Conservation (phyloP, 148 eudicot species). For the Amaranthus hypochondriacus region DNA sequence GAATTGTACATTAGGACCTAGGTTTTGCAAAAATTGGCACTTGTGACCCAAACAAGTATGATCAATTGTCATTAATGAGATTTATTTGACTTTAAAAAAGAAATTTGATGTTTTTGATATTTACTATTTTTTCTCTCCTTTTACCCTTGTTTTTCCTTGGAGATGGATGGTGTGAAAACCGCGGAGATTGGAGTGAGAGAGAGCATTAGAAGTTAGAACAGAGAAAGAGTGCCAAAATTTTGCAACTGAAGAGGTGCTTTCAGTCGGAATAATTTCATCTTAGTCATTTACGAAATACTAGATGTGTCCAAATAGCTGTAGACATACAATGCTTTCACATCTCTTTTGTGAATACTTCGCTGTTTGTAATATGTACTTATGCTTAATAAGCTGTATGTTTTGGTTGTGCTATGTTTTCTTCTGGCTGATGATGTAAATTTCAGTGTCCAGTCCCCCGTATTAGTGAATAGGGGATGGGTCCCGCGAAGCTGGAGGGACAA, state of each 20-base stretch:
- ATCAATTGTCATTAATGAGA: too few species aligned
- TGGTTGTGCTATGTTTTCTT: constrained; percentile 8
- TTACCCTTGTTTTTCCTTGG: too few species aligned
- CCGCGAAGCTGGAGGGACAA: constrained; percentile 95
- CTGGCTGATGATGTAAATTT: constrained; percentile 28
- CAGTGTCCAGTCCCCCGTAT: constrained; percentile 79
- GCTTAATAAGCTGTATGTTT: background rate
- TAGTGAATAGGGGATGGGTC: constrained; percentile 98
- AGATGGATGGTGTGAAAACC: too few species aligned
- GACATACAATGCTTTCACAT: background rate
- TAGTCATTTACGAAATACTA: background rate
- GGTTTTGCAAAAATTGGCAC: background rate
- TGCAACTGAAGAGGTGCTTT: too few species aligned
- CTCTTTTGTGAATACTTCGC: background rate
- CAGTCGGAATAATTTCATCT: background rate
- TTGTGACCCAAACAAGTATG: too few species aligned
- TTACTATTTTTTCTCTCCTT: too few species aligned
- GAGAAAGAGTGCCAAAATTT: background rate
- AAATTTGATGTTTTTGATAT: too few species aligned
- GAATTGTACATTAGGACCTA: background rate
- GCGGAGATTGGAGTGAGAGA: background rate
- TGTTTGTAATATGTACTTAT: background rate
- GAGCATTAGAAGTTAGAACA: background rate
- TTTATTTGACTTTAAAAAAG: too few species aligned
- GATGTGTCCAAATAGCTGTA: background rate